Evolutionary conservation across 1,139 yeast genomes (phyloP), one percentile per base, ranked within the genome.

Genomic region (Blastobotrys arbuscula): DNA sequence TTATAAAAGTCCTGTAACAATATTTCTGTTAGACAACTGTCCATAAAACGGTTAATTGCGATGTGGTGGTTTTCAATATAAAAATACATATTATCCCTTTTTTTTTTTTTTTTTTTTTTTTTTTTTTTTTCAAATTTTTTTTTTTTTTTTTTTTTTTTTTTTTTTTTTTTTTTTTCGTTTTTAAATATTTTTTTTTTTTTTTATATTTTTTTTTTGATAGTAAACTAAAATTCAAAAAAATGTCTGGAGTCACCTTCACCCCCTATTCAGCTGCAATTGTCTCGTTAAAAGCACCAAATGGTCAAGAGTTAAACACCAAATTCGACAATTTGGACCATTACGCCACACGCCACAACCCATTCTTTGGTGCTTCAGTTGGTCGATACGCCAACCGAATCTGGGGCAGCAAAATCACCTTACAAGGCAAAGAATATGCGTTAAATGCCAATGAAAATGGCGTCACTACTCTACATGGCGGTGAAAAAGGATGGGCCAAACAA

Each of bases 341-440:
- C 50, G 41, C 47, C 35, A 43, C 47, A 24, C 54, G 55, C n/a
- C 30, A 68, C 30, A 75, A 77, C 59, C 79, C 80, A 18, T 80
- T 69, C 60, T 72, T 80, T 53, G 47, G 47, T 36, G 76, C 84
- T 35, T 77, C 83, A 19, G 75, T 81, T 35, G 88, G 88, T 21
- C 72, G 87, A 48, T 76, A 70, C 50, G 85, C 86, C 50, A 82
- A 82, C 63, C 70, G 88, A 54, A 74, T 82, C 50, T 67, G 72
- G 30, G 69, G 70, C 26, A 82, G 79, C 21, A 56, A 61, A 47
- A 70, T 79, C 55, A 54, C 58, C 21, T 57, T 79, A 19, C 67
- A 70, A 46, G 80, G 77, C 2, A 59, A 66, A 48, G 59, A 63
- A 16, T 75, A 70, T 58, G 61, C 67, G 20, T 63, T 80, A 47